A percentile compares a stretch with the other conserved stretches of the same genome.
Evolutionary conservation across 495 filamentous ascomycete genomes (phyloP).

Genomic region (Geopyxis carbonaria): DNA sequence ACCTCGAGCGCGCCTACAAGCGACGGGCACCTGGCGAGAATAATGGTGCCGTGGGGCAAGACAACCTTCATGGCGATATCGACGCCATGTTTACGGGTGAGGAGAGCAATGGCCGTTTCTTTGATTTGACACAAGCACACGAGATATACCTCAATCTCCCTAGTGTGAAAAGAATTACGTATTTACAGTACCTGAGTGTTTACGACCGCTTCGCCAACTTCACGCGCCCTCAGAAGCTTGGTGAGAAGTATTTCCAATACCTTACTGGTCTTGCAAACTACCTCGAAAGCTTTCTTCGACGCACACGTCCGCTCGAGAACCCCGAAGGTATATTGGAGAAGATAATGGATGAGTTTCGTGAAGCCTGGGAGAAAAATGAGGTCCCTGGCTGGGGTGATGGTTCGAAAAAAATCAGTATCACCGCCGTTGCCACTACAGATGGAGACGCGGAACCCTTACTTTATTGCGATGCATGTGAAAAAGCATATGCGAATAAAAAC

Average conservation of each 20-base stretch:
- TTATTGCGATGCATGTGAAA: constrained; percentile 82
- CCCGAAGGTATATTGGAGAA: constrained; percentile 54
- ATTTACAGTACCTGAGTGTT: constrained; percentile 75
- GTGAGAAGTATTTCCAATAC: constrained; percentile 80
- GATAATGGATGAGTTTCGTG: constrained; percentile 69
- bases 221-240: constrained; percentile 65
- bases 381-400: constrained; percentile 70
- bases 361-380: constrained; percentile 60
- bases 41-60: background rate
- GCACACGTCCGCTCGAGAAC: constrained; percentile 67
- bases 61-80: constrained; percentile 34
- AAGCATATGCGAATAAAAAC: constrained; percentile 88
- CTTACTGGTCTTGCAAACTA: constrained; percentile 63
- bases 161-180: constrained; percentile 61
- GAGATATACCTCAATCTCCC: constrained; percentile 83
- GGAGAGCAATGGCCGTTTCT: constrained; percentile 75
- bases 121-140: constrained; percentile 70
- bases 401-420: constrained; percentile 34
- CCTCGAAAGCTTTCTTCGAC: constrained; percentile 68
- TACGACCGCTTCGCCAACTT: constrained; percentile 74
- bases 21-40: constrained; percentile 48
- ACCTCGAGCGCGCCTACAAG: constrained; percentile 83
- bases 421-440: constrained; percentile 3
- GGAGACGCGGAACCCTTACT: constrained; percentile 25
- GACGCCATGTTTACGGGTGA: constrained; percentile 92